Evolutionary conservation across 2,329 filamentous ascomycete genomes (phyloP), one percentile per base, ranked within the genome.

Genomic region (Trichoderma lentiforme): DNA sequence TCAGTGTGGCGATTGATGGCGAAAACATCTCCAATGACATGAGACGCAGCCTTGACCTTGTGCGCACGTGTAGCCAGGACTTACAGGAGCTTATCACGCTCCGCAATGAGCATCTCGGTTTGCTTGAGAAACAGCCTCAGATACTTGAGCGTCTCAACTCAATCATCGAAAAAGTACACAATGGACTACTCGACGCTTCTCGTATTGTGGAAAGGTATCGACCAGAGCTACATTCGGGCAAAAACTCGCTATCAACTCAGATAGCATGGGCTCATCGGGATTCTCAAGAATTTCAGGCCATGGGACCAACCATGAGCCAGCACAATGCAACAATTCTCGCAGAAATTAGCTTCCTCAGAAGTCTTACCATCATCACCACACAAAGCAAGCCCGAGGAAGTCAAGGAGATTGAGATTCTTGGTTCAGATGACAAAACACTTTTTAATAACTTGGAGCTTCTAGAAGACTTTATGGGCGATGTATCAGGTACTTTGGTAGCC

Each of bases 311-410:
- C 0, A 71, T 80, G 21, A 78, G 75, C 66, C 75, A 77, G 1
- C 75, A 80, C 26, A 77, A 80, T 68, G 75, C 76, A 8, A 72
- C 78, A 5, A 78, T 80, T 0, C 62, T 80, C 24, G 74, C 78
- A 0, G 78, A 80, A 69, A 43, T 80, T 71, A 77, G 74, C 34
- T 80, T 78, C 32, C 43, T 80, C 21, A 61, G 66, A 32, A 69
- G 26, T 24, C 36, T 69, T 9, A 58, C 56, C 12, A n/a, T 69
- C 3, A 9, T 69, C 12, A 51, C 53, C 3, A 28, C 60, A 6
- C 34, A 43, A 28, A 28, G 5, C 15, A 18, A 47, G 0, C 3
- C 8, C 0, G 34, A 28, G 4, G 14, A 43, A 12, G 4, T 15
- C 3, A 63, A n/a, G 24, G 34, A 63, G 36, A 43, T 24, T 28